Base-by-base conservation (phyloP, 495 filamentous ascomycete genomes). In the Xylaria intraflava region DNA sequence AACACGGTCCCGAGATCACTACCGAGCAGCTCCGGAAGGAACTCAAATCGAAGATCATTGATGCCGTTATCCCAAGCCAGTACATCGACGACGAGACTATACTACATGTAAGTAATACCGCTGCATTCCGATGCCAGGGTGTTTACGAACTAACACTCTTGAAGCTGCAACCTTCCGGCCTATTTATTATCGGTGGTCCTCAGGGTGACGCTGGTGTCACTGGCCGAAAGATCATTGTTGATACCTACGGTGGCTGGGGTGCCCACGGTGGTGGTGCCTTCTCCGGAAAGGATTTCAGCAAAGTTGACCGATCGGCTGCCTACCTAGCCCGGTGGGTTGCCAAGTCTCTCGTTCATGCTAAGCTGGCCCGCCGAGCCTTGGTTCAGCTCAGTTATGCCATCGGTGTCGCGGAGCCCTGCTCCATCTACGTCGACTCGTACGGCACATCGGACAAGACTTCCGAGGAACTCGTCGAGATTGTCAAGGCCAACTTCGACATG, bases 281-380 rank as follows among this genome's bases (percentile, higher is more conserved):
- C 87, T 97, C 93, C 67, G 93, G 93, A 69, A 98, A 98, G 84
- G 93, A 98, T 72, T 98, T 96, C 87, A 95, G 90, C 77, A 98
- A 98, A 82, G 93, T 98, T 74, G 93, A 98, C 72, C 88, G 93
- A 62, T 96, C 92, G 27, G 93, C 93, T 61, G 93, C 93, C 65
- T 98, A 98, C 78, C 83, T 96, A 60, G 90, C 85, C 64, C 89
- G 93, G 63, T 98, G 93, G 93, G 88, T 98, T 72, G 93, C 93
- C 70, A 98, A 98, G 84, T 98, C 93, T 38, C 80, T 98, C 58
- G 89, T 98, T 54, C 75, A 84, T 63, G 86, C 92, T 65, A 84
- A 85, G 61, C 87, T 98, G 53, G 86, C 86, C 60, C 89, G 91
- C 65, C 91, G 93, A 71, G 88, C 83, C 46, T 81, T 97, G 39